Conservation (phyloP, 2,329 filamentous ascomycete species). For the Alternaria conjuncta region DNA sequence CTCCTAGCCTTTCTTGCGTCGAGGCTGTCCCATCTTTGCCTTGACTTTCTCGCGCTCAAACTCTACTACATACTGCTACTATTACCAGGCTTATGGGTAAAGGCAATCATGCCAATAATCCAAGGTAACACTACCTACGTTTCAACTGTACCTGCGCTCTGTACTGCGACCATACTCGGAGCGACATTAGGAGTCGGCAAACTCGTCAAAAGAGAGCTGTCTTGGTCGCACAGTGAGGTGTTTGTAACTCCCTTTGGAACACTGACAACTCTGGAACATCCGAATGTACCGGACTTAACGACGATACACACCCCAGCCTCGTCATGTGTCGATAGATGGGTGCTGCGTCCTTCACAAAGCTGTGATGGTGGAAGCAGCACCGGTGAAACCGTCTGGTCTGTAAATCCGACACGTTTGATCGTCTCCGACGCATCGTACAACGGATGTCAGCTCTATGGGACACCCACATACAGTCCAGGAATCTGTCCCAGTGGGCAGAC, state of each 20-base stretch:
- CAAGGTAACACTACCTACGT: too few species aligned
- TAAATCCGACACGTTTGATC: neutral
- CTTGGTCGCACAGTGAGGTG: neutral
- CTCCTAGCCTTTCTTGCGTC: too few species aligned
- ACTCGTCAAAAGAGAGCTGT: neutral
- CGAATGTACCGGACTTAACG: neutral
- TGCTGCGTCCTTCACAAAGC: rapidly evolving
- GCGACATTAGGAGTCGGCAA: too few species aligned
- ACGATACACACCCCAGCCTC: neutral
- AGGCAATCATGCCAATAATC: too few species aligned
- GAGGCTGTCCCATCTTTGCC: too few species aligned
- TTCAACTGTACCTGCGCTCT: too few species aligned
- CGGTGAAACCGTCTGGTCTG: neutral
- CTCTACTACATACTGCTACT: too few species aligned
- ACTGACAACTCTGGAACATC: rapidly evolving
- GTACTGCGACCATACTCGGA: too few species aligned
- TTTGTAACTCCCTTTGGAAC: neutral
- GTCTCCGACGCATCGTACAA: neutral
- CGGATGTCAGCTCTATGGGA: neutral
- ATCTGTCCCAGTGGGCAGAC: neutral
- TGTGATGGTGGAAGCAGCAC: neutral
- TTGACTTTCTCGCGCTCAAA: too few species aligned
- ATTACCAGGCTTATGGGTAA: too few species aligned
- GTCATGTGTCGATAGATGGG: neutral
- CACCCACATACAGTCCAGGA: neutral